Evolutionary conservation across 2,329 filamentous ascomycete genomes (phyloP).

Genomic region (Neonectria ditissima): DNA sequence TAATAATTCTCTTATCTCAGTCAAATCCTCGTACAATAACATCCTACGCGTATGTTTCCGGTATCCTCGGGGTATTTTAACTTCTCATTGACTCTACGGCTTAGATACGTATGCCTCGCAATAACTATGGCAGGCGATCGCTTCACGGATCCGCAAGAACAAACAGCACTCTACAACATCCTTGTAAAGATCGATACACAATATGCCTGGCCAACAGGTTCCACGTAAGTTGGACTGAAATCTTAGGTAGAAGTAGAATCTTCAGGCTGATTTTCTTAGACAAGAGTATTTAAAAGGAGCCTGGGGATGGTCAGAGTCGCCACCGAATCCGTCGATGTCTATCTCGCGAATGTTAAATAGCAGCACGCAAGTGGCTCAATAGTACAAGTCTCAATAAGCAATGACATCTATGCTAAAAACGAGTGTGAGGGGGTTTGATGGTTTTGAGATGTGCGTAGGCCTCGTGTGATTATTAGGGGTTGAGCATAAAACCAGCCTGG

Average conservation of each 20-base stretch:
- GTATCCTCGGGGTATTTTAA: too few species aligned
- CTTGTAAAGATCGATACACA: conserved; percentile 48
- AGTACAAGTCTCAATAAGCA: background rate
- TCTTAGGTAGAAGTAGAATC: too few species aligned
- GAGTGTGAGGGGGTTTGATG: background rate
- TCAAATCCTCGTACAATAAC: conserved; percentile 41
- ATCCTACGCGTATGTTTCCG: conserved; percentile 32
- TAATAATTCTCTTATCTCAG: conserved; percentile 22
- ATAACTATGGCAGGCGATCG: conserved; percentile 53
- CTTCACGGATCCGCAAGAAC: conserved; percentile 52
- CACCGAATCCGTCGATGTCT: conserved; percentile 35
- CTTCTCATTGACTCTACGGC: background rate
- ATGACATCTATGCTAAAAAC: background rate
- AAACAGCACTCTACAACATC: conserved; percentile 52
- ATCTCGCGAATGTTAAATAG: conserved; percentile 39
- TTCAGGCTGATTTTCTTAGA: conserved; percentile 22
- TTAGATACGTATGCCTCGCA: conserved; percentile 45
- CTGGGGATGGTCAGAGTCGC: conserved; percentile 42
- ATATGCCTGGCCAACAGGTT: conserved; percentile 46
- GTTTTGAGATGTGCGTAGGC: background rate
- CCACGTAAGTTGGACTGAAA: conserved; percentile 37
- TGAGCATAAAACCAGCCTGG: background rate
- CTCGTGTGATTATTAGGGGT: background rate
- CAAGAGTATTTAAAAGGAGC: conserved; percentile 40
- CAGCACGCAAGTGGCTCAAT: conserved; percentile 29